A percentile compares a stretch with the other conserved stretches of the same genome.
Conservation (phyloP, 345 rosid genomes). For the Punica granatum region DNA sequence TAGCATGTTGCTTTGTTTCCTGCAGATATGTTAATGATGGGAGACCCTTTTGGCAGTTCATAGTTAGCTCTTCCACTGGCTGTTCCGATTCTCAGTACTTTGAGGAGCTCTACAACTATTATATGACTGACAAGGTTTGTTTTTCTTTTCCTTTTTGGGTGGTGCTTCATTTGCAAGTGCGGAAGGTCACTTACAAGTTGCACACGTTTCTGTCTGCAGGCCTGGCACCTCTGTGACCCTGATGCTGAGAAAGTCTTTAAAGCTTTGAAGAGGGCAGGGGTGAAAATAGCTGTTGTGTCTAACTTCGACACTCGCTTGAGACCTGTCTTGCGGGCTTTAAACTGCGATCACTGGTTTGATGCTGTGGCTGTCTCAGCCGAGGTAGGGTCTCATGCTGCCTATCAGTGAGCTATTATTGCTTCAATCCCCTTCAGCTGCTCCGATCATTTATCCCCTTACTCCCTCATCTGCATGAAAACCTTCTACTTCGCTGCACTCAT, state of each 20-base stretch:
- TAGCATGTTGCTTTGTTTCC: background rate
- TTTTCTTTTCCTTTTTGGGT: background rate
- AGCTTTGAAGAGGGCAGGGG: constrained; percentile 71
- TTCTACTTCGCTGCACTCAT: background rate
- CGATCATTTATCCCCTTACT: background rate
- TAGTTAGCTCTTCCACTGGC: constrained; percentile 88
- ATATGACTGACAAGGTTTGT: constrained; percentile 68
- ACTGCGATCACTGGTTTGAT: constrained; percentile 93
- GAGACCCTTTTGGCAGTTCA: constrained; percentile 89
- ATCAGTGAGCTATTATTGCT: background rate
- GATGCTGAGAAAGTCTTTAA: constrained; percentile 79
- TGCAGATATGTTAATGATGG: constrained; percentile 90
- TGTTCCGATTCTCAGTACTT: constrained; percentile 82
- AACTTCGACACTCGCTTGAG: constrained; percentile 94
- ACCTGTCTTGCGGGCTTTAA: constrained; percentile 68
- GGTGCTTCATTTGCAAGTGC: background rate
- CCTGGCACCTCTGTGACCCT: constrained; percentile 96
- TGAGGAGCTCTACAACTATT: constrained; percentile 85
- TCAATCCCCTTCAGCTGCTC: background rate
- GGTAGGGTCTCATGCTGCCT: constrained; percentile 30
- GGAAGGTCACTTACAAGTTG: background rate
- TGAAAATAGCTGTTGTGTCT: constrained; percentile 85
- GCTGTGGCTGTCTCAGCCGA: constrained; percentile 98
- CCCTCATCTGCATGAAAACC: background rate
- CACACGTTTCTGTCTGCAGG: constrained; percentile 29